Evolutionary conservation across 306 rosid species (phyloP).

Genomic region (Argentina anserina): DNA sequence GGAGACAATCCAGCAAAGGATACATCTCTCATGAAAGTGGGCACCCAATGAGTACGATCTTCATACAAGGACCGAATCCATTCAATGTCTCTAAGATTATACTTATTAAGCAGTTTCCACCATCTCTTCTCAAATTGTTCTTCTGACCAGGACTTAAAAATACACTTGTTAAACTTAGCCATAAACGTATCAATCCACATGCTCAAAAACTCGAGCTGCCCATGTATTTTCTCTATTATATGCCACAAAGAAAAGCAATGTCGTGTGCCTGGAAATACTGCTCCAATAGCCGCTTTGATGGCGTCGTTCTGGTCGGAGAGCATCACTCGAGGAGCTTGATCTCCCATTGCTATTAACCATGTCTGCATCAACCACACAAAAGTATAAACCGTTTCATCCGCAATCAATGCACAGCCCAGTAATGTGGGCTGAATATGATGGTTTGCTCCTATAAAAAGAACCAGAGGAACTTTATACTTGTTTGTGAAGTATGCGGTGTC

Average conservation of each 20-base stretch:
- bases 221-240: constrained; percentile 19
- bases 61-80: constrained; percentile 26
- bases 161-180: constrained; percentile 22
- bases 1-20: constrained; percentile 31
- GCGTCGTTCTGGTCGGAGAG: constrained; percentile 25
- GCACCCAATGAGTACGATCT: constrained; percentile 25
- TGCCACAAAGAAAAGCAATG: constrained; percentile 29
- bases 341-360: constrained; percentile 34
- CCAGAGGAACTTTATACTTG: constrained; percentile 27
- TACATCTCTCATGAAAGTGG: constrained; percentile 27
- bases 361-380: constrained; percentile 30
- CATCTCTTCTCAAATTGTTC: constrained; percentile 29
- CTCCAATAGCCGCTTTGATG: constrained; percentile 21
- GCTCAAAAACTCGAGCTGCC: constrained; percentile 28
- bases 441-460: constrained; percentile 30
- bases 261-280: constrained; percentile 26
- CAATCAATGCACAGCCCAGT: constrained; percentile 27
- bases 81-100: constrained; percentile 24
- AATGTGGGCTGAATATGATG: constrained; percentile 30
- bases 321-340: constrained; percentile 29
- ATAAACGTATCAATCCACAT: constrained; percentile 23
- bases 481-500: constrained; percentile 28
- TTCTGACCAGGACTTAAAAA: constrained; percentile 27
- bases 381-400: constrained; percentile 25
- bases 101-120: constrained; percentile 25